phyloP scores from a whole-genome alignment of 2,329 filamentous ascomycete genomes.

The Chalaropsis thielavioides region DNA sequence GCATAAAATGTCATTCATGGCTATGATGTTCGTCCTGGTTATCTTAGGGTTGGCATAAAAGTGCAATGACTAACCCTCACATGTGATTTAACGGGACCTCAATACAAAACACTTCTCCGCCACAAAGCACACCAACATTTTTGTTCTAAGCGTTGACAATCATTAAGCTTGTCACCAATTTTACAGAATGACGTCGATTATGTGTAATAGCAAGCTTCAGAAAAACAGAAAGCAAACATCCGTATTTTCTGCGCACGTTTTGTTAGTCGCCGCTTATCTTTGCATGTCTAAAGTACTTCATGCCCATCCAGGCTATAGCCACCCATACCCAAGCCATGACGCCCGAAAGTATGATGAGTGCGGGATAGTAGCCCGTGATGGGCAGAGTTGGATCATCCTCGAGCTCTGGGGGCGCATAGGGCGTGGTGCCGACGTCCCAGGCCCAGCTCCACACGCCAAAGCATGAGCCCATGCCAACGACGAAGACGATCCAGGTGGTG shows the following conservation, averaged over 20 bases:
- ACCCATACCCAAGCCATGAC: constrained; percentile 99
- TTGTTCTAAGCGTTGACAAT: background rate
- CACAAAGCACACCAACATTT: no score
- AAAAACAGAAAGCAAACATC: background rate
- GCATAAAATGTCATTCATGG: no score
- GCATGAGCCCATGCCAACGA: constrained; percentile 91
- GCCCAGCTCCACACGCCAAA: constrained; percentile 96
- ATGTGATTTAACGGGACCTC: no score
- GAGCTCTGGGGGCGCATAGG: constrained; percentile 85
- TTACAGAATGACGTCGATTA: background rate
- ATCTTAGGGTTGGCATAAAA: no score
- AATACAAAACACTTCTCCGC: no score
- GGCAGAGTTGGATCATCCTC: constrained; percentile 90
- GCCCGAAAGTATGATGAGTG: constrained; percentile 77
- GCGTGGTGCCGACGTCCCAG: constrained; percentile 94
- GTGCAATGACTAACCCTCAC: no score
- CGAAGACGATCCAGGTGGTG: constrained; percentile 90
- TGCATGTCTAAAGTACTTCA: constrained; percentile 98
- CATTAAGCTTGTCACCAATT: background rate
- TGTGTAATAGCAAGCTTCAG: background rate
- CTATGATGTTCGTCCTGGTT: no score
- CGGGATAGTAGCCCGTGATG: constrained; percentile 94
- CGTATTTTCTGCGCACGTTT: background rate
- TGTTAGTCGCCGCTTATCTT: constrained; percentile 57
- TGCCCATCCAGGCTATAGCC: constrained; percentile 89